These are phyloP conservation scores for Eucalyptus cladocalyx DNA, from an alignment of 345 rosid genomes.

Conservation along the genomic window DNA sequence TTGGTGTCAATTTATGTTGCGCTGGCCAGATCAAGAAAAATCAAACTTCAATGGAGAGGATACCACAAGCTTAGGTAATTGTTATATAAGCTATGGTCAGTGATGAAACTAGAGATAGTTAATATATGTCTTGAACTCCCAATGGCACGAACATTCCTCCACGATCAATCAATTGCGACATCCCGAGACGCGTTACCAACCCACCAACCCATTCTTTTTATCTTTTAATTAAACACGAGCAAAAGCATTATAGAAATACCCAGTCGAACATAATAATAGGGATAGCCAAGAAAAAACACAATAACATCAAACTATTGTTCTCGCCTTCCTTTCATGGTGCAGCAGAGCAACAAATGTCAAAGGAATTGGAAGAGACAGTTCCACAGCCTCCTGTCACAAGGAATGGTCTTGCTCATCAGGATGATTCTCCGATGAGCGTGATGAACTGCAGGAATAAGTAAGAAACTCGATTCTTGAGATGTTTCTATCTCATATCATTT, in stretches of 20 bases:
- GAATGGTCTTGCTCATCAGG: not conserved
- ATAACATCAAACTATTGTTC: too few relatives aligned
- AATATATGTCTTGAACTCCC: not conserved
- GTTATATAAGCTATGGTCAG: not conserved
- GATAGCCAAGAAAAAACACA: too few relatives aligned
- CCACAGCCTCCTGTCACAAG: not conserved
- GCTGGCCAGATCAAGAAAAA: not conserved
- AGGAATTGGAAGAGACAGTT: not conserved
- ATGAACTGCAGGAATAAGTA: not conserved
- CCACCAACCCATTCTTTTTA: too few relatives aligned
- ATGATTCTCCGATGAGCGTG: not conserved
- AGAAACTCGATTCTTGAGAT: not conserved
- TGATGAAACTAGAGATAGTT: not conserved
- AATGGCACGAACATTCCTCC: too few relatives aligned
- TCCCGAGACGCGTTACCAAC: accelerated
- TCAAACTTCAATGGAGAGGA: not conserved
- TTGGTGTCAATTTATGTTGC: not conserved
- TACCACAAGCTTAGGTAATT: not conserved
- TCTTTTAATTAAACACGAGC: too few relatives aligned
- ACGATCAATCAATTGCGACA: too few relatives aligned
- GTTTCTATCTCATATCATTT: not conserved
- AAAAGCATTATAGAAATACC: too few relatives aligned
- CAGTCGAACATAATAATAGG: too few relatives aligned
- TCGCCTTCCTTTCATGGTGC: too few relatives aligned
- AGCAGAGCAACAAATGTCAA: not conserved